phyloP scores from a whole-genome alignment of 257 asterid genomes.

The Agastache rugosa region DNA sequence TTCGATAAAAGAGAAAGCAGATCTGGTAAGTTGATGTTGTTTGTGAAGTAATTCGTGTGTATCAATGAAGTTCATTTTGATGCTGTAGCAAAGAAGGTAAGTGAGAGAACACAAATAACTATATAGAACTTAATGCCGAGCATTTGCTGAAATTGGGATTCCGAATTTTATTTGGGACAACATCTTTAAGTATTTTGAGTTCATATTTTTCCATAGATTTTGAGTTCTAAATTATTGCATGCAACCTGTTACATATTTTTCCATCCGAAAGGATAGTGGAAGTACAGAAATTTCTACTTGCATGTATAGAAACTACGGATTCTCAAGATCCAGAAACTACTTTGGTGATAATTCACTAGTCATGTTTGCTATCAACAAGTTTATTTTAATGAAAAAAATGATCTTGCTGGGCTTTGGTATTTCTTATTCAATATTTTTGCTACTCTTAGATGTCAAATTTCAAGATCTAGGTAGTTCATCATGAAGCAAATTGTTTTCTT shows the following conservation, averaged over 20 bases:
- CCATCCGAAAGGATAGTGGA: constrained; percentile 3
- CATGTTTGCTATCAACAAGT: neutral
- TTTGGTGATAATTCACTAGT: too few species aligned
- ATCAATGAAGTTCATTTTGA: constrained; percentile 8
- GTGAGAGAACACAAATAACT: too few species aligned
- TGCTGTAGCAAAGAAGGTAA: neutral
- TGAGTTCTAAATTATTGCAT: constrained; percentile 1
- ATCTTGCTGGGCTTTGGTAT: neutral
- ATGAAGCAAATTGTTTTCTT: constrained; percentile 14
- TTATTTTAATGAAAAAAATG: neutral
- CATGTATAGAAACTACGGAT: neutral
- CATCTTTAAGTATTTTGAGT: constrained; percentile 11
- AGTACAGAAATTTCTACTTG: neutral
- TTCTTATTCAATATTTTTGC: constrained; percentile 9
- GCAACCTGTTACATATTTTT: neutral
- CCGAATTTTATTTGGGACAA: neutral
- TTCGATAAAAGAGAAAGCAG: constrained; percentile 15
- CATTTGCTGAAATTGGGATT: constrained; percentile 14
- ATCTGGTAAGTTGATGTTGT: constrained; percentile 29
- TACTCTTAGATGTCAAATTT: constrained; percentile 20
- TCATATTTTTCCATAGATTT: neutral
- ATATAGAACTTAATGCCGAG: neutral
- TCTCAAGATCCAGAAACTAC: neutral
- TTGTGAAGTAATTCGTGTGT: neutral
- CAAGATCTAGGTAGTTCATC: neutral